Base-by-base conservation (phyloP, 192 early-diverging fungal genomes). In the Irineochytrium annulatum region DNA sequence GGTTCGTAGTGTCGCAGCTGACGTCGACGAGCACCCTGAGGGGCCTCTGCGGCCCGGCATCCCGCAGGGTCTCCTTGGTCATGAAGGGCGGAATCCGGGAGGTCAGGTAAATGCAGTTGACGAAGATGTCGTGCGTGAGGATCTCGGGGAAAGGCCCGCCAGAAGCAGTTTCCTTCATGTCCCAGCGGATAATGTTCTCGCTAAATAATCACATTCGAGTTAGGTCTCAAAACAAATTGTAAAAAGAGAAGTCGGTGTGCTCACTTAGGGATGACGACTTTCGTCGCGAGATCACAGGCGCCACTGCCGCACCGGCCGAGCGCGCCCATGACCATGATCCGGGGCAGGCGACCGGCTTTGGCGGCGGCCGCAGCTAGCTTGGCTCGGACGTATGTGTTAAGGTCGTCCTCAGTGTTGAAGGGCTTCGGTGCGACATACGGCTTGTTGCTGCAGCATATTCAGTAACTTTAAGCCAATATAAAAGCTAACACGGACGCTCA, bases 101-200 rank as follows among this genome's bases (percentile, higher is more conserved):
- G 68, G 81, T 88, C 56, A 98, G 84, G 68, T 98, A 98, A 79
- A 98, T 98, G 81, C 91, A 98, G 85, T 98, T 98, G 87, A 98
- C 86, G 77, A 98, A 98, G 64, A 96, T 89, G 69, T 98, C 93
- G 53, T 77, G 70, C 33, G 85, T 77, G 64, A 90, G 73, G 53
- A 98, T 96, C 73, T 95, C 89, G 33, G 73, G 71, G 80, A 96
- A 98, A 46, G 95, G 95, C 13, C 95, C 95, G 41, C 94, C 94
- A 44, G 68, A 77, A 71, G 83, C 85, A 43, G 95, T 98, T 76
- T 98, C 94, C 44, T 81, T 86, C 72, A 96, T 87, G 64, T 98
- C 95, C 95, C 95, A 98, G 73, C 87, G 78, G 76, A 95, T 72
- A 55, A 96, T 93, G 77, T 90, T 82, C 31, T 86, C 78, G 53